Evolutionary conservation across 495 filamentous ascomycete species (phyloP), one percentile per base, ranked within the genome.

Genomic region (Penicillium goetzii): DNA sequence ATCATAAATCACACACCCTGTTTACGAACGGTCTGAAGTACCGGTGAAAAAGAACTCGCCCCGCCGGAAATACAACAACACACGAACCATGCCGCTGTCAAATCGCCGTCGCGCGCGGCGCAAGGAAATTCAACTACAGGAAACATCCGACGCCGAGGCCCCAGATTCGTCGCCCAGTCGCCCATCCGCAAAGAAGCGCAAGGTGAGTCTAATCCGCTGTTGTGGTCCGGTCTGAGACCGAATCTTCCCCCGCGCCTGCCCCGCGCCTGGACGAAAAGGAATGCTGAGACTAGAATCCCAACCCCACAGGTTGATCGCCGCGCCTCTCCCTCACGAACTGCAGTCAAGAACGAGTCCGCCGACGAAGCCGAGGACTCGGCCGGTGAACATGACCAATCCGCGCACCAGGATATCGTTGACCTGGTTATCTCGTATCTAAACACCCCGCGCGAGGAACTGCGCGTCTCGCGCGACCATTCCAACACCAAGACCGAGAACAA

Each of bases 141-240:
- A 80, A 68, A 81, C 78, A 10, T 81, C 76, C 50, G 80, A 85
- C 60, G 77, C 74, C 63, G 84, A 86, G 63, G 76, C 79, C 23
- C 84, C 80, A 60, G 84, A 86, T 65, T 91, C 89, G 36, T 92
- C 90, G 28, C 89, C 89, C 32, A 89, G 84, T 70, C 87, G 88
- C 57, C 89, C 89, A 7, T 83, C 86, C 5, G 88, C 86, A 73
- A 90, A 90, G 73, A 87, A 90, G 79, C 89, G 86, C 79, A 90
- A 90, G 87, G 89, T 90, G 78, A 75, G 76, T 78, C 38, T 38
- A 23, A 33, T 32, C 32, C 36, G 25, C 21, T 25, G 50, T 33
- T 19, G 36, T 23, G 50, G 25, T 53, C 36, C 25, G 26, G 59
- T 60, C 56, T 60, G 41, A 54, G 49, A 61, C 47, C 12, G 51